These are phyloP conservation scores for Calonectria henricotiae DNA, from an alignment of 2,329 filamentous ascomycete genomes.

Conservation along the genomic window DNA sequence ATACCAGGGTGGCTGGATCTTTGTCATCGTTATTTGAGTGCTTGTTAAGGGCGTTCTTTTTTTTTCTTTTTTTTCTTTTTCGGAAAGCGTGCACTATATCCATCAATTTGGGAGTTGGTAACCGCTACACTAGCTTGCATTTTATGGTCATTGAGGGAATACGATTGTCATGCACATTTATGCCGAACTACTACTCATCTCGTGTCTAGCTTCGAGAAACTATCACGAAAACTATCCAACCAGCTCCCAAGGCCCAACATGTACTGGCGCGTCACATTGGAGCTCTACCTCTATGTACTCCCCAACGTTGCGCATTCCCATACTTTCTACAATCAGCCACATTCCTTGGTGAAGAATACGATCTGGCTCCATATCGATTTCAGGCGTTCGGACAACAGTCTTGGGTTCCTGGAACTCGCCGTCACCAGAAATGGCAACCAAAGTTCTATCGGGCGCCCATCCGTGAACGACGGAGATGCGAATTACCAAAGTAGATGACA, in stretches of 20 bases:
- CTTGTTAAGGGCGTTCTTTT: conserved; percentile 37
- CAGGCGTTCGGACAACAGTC: conserved; percentile 77
- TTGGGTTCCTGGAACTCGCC: conserved; percentile 82
- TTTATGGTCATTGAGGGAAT: neutral
- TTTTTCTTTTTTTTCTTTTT: conserved; percentile 16
- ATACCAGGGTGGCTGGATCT: conserved; percentile 49
- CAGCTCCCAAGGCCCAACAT: conserved; percentile 63
- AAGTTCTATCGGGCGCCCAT: conserved; percentile 77
- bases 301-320: conserved; percentile 69
- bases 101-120: conserved; percentile 21
- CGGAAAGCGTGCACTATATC: conserved; percentile 32
- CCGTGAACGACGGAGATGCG: conserved; percentile 83
- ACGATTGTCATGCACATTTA: neutral
- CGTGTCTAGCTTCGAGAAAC: neutral
- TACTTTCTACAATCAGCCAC: conserved; percentile 87
- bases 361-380: conserved; percentile 83
- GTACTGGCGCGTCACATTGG: conserved; percentile 66
- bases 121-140: conserved; percentile 20
- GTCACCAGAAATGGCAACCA: conserved; percentile 78
- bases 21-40: conserved; percentile 36
- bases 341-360: conserved; percentile 71
- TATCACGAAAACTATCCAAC: conserved; percentile 1
- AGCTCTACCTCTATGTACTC: conserved; percentile 70
- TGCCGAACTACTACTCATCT: neutral
- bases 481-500: conserved; percentile 70